Percentiles rank a stretch among this genome's conserved stretches.
phyloP scores from a whole-genome alignment of 2,329 filamentous ascomycete genomes.

The Fusarium penzigii region DNA sequence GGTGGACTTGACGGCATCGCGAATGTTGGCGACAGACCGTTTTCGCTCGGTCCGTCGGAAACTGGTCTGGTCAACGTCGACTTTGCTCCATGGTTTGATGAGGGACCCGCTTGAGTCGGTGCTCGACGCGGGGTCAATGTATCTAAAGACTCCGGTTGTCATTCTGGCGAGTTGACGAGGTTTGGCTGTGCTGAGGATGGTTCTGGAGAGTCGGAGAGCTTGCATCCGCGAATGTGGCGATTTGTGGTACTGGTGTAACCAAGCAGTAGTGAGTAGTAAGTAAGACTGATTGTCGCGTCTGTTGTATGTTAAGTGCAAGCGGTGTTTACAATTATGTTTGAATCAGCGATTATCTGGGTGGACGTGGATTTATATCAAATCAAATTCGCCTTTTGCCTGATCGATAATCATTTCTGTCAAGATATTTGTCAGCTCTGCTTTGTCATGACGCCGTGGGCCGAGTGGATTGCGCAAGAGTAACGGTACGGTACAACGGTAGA shows the following conservation, averaged over 20 bases:
- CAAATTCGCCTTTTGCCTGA: not conserved
- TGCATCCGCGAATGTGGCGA: not conserved
- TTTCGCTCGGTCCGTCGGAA: conserved; percentile 19
- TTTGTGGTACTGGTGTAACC: not conserved
- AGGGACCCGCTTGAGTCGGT: conserved; percentile 7
- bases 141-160: conserved; percentile 20
- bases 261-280: not conserved
- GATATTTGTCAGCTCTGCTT: not conserved
- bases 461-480: not conserved
- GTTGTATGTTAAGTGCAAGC: too few relatives aligned
- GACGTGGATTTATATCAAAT: not conserved
- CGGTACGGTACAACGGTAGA: not conserved
- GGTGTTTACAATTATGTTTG: too few relatives aligned
- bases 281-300: too few relatives aligned
- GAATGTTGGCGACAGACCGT: conserved; percentile 26
- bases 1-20: conserved; percentile 10
- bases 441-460: not conserved
- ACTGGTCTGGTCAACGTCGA: conserved; percentile 23
- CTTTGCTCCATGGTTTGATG: conserved; percentile 25
- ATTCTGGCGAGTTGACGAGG: conserved; percentile 3
- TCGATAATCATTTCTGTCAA: not conserved
- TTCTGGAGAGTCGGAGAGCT: not conserved
- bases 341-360: too few relatives aligned
- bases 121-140: conserved; percentile 20
- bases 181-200: not conserved